Conservation (phyloP, 495 filamentous ascomycete genomes). For the Neurospora sp. region DNA sequence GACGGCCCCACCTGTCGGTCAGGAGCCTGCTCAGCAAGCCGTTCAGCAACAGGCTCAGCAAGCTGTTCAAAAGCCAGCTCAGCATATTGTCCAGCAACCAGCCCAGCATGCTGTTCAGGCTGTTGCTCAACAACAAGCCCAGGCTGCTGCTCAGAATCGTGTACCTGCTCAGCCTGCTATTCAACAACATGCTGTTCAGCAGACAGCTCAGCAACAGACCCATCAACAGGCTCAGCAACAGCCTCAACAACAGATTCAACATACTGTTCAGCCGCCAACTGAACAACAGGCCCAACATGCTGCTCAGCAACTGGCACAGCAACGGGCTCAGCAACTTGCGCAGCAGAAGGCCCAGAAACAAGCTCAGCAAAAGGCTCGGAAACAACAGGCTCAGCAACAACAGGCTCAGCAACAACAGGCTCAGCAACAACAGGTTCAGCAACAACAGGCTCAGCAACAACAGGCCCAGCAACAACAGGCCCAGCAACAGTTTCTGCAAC, state of each 20-base stretch:
- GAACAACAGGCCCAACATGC: slow-evolving; percentile 1
- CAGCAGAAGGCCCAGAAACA: background rate
- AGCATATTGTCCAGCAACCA: no score
- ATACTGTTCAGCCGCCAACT: background rate
- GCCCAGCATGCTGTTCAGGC: no score
- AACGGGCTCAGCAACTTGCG: background rate
- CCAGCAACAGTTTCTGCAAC: background rate
- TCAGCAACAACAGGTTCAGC: background rate
- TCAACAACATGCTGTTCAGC: background rate
- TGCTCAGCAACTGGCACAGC: background rate
- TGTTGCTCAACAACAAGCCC: background rate
- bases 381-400: slow-evolving; percentile 4
- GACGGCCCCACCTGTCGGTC: background rate
- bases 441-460: background rate
- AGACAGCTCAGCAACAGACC: slow-evolving; percentile 1
- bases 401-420: slow-evolving; percentile 2
- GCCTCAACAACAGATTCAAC: no score
- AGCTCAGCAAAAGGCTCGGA: slow-evolving; percentile 2
- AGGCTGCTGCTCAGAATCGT: background rate
- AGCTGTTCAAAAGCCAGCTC: no score
- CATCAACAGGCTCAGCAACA: no score
- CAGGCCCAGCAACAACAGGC: background rate
- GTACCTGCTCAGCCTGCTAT: background rate
- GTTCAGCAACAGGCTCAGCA: no score
- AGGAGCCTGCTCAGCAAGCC: background rate